Percentiles rank a stretch among this genome's conserved stretches.
Evolutionary conservation across 2,329 filamentous ascomycete species (phyloP).

Genomic region (Xenoacremonium recifei): DNA sequence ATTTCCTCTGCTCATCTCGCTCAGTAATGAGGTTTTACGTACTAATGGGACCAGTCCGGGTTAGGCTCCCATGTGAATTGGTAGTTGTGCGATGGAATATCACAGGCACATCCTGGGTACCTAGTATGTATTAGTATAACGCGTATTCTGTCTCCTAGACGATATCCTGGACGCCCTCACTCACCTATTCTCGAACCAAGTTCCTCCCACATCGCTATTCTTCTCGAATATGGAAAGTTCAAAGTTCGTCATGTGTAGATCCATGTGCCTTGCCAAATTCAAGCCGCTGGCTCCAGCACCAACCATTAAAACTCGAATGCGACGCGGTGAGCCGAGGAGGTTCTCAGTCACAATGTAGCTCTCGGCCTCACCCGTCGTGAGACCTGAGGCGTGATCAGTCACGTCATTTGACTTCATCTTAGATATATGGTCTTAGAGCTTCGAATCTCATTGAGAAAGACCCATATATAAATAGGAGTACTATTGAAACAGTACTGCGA

Average conservation of each 20-base stretch:
- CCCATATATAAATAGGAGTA: too few relatives aligned
- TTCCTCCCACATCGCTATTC: neutral
- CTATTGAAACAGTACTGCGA: too few relatives aligned
- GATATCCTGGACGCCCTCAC: too few relatives aligned
- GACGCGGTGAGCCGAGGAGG: neutral
- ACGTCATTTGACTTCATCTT: too few relatives aligned
- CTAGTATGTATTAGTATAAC: too few relatives aligned
- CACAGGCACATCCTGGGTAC: slow-evolving; percentile 11
- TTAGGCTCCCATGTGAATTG: slow-evolving; percentile 11
- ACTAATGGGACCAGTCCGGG: slow-evolving; percentile 5
- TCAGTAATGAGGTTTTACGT: neutral
- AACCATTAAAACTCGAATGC: neutral
- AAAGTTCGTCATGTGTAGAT: too few relatives aligned
- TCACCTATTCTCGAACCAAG: neutral
- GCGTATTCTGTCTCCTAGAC: too few relatives aligned
- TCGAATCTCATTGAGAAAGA: too few relatives aligned
- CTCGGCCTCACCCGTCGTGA: too few relatives aligned
- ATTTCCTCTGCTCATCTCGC: neutral
- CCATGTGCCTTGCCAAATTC: too few relatives aligned
- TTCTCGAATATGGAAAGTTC: neutral
- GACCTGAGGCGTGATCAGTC: too few relatives aligned
- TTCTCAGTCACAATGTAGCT: neutral
- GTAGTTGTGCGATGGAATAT: slow-evolving; percentile 12
- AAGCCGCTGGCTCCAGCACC: neutral
- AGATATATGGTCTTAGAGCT: too few relatives aligned